A percentile compares a stretch with the other conserved stretches of the same genome.
Evolutionary conservation across 176 grass and related monocot genomes (phyloP).

Genomic region (Aegilops umbellulata): DNA sequence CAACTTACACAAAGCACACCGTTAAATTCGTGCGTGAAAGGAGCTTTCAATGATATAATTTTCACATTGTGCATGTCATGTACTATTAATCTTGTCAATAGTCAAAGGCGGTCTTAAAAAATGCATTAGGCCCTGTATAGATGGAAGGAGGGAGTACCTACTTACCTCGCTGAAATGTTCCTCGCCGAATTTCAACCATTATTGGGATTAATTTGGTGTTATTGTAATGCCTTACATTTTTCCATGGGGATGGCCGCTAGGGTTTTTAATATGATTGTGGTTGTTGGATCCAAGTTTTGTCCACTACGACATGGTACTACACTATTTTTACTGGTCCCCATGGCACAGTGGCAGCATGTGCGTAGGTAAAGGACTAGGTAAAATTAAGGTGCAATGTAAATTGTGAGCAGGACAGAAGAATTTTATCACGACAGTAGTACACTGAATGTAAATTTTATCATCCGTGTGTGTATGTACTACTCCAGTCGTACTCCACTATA

Average conservation of each 20-base stretch:
- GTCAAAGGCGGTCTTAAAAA: too few relatives aligned
- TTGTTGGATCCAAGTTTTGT: slow-evolving; percentile 39
- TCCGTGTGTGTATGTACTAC: too few relatives aligned
- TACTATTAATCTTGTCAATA: too few relatives aligned
- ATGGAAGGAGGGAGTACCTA: too few relatives aligned
- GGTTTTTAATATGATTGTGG: neutral
- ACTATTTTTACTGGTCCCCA: slow-evolving; percentile 28
- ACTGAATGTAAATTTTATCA: too few relatives aligned
- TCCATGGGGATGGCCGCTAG: neutral
- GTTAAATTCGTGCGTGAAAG: too few relatives aligned
- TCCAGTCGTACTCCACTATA: neutral
- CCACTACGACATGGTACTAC: neutral
- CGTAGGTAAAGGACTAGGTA: neutral
- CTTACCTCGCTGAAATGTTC: too few relatives aligned
- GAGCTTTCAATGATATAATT: too few relatives aligned
- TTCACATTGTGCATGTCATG: too few relatives aligned
- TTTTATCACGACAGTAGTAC: neutral
- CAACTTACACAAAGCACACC: too few relatives aligned
- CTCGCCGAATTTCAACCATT: neutral
- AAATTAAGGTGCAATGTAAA: slow-evolving; percentile 31
- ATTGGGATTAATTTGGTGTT: too few relatives aligned
- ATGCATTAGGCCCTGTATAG: too few relatives aligned
- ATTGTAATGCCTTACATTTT: neutral
- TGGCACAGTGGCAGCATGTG: slow-evolving; percentile 1
- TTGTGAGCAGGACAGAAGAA: neutral